phyloP scores from a whole-genome alignment of 2,329 filamentous ascomycete species.

The Fusarium bactridioides region DNA sequence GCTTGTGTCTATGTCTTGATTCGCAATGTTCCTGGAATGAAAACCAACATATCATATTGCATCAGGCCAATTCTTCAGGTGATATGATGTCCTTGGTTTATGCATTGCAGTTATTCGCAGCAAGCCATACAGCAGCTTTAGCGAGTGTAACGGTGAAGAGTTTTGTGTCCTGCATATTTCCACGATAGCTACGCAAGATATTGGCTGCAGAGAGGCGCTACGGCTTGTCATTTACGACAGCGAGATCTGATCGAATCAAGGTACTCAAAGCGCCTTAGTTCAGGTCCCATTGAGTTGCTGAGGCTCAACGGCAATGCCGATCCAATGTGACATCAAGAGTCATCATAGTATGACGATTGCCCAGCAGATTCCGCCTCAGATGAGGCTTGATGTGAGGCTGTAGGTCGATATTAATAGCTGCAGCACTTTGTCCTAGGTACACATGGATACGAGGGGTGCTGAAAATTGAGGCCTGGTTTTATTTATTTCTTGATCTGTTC shows the following conservation, averaged over 20 bases:
- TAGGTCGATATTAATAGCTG: not conserved
- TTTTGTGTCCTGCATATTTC: not conserved
- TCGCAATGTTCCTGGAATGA: not conserved
- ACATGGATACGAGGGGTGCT: not conserved
- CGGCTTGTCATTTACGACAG: slow-evolving; percentile 20
- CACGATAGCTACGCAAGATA: not conserved
- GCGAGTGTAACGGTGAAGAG: not conserved
- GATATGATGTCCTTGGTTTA: not conserved
- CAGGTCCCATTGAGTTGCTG: slow-evolving; percentile 1
- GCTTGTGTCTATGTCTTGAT: not conserved
- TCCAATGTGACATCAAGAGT: not conserved
- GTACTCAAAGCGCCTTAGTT: not conserved
- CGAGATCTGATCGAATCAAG: slow-evolving; percentile 8
- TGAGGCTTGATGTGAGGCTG: not conserved
- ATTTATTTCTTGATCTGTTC: not conserved
- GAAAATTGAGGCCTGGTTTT: not conserved
- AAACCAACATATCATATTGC: not conserved
- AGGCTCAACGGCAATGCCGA: not conserved
- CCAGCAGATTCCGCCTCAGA: not conserved
- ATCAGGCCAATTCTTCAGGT: not conserved
- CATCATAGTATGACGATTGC: not conserved
- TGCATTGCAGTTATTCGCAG: not conserved
- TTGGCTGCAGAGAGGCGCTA: not conserved
- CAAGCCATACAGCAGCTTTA: not conserved
- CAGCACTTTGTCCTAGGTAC: not conserved